Base-by-base conservation (phyloP, 2,329 filamentous ascomycete genomes). In the Aspergillus neotritici region DNA sequence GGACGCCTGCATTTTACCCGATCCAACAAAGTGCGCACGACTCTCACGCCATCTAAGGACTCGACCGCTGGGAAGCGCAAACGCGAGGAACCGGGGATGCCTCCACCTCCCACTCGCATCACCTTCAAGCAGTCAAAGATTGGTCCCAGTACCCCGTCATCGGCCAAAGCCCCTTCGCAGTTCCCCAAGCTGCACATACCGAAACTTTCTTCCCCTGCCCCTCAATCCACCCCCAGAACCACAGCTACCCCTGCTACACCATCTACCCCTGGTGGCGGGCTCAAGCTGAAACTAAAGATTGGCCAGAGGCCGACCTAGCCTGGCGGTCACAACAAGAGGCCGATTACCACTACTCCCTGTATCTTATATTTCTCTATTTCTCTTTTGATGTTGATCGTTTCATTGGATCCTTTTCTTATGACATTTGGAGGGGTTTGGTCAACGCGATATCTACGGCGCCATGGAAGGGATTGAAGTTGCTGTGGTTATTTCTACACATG, bases 221-320 rank as follows among this genome's bases (percentile, higher is more conserved):
- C 59, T 32, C 55, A 57, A 40, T 39, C 60, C 25, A 47, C 55
- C n/a, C 49, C 60, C n/a, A 56, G 50, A 25, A 54, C 54, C 11
- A 53, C 62, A 9, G 42, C 51, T 37, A 42, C 60, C 17, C 52
- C 53, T 28, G 53, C 60, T 15, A 61, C 65, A 4, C 57, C 65
- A 9, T 53, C 60, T 11, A 61, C 59, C 1, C 62, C 61, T 33
- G 59, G 58, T 16, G 60, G 64, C 13, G 64, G 64, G 29, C 49
- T 71, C 37, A 72, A 71, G 50, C 51, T 72, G 13, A 72, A 71
- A 52, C 50, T 70, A 40, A 70, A 67, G 43, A 55, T 69, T 39
- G 62, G 60, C 40, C 53, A 58, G 34, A 58, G 61, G 47, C 50
- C 54, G 33, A 62, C 65, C 56, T 64, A 54, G 52, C 28, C n/a